Evolutionary conservation across 495 filamentous ascomycete genomes (phyloP).

Genomic region (Penicillium ochrochloron): DNA sequence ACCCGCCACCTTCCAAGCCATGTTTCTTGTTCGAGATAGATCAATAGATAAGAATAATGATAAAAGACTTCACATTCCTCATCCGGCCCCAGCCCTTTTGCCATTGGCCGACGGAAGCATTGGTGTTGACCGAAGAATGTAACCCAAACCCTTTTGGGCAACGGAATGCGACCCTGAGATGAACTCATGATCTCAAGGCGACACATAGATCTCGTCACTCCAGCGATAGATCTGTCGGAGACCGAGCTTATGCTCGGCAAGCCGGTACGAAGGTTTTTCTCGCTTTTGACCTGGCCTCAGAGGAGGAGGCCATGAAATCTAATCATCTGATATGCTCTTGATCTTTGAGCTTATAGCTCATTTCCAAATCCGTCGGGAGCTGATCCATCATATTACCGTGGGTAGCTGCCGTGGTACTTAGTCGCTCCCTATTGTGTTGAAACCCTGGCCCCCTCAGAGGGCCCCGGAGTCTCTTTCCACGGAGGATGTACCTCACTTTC

Average conservation of each 20-base stretch:
- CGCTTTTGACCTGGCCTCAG: background rate
- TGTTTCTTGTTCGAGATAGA: background rate
- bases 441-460: background rate
- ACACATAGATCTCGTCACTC: background rate
- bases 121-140: conserved; percentile 19
- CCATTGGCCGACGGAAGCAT: conserved; percentile 21
- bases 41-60: background rate
- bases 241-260: background rate
- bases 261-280: background rate
- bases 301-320: too few species aligned
- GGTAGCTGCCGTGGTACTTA: conserved; percentile 9
- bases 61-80: conserved; percentile 5
- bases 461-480: conserved; percentile 3
- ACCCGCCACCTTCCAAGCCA: background rate
- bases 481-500: background rate
- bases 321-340: background rate
- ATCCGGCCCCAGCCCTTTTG: background rate
- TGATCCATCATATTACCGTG: background rate
- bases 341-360: background rate
- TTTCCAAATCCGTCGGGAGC: background rate
- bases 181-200: conserved; percentile 7
- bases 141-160: conserved; percentile 15
- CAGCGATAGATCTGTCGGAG: background rate
- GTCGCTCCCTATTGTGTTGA: background rate
- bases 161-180: conserved; percentile 21